phyloP scores from a whole-genome alignment of 257 asterid genomes.

The Fraxinus pennsylvanica region DNA sequence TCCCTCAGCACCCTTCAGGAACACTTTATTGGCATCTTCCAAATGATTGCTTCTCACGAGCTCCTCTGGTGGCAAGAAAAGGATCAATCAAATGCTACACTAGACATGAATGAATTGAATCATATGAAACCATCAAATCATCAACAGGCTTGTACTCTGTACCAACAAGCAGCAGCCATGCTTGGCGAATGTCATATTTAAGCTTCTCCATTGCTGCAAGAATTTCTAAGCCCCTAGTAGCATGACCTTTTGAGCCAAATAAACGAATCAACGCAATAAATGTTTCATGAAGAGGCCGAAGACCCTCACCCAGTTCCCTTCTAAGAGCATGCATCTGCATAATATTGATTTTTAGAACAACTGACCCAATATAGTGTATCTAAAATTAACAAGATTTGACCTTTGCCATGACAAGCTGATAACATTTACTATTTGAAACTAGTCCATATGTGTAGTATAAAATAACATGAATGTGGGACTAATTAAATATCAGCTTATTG shows the following conservation, averaged over 20 bases:
- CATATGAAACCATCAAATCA: conserved; percentile 23
- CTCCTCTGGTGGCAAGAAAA: conserved; percentile 70
- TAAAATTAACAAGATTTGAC: conserved; percentile 18
- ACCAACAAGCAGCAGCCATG: conserved; percentile 98
- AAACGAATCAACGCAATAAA: conserved; percentile 86
- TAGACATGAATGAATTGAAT: conserved; percentile 25
- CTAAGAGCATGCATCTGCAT: conserved; percentile 96
- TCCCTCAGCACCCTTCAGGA: conserved; percentile 89
- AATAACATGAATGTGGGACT: conserved; percentile 2
- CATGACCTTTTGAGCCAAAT: conserved; percentile 85
- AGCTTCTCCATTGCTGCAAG: conserved; percentile 98
- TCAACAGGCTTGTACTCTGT: conserved; percentile 34
- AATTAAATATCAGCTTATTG: background rate
- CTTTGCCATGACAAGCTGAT: conserved; percentile 13
- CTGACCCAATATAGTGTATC: conserved; percentile 2
- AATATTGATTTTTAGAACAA: conserved; percentile 32
- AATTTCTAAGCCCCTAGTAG: conserved; percentile 85
- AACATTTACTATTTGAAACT: background rate
- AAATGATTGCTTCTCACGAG: conserved; percentile 79
- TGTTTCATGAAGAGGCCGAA: conserved; percentile 93
- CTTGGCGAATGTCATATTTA: conserved; percentile 86
- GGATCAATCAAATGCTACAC: conserved; percentile 25
- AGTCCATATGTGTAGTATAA: background rate
- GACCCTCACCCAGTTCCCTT: conserved; percentile 93
- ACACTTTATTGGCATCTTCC: conserved; percentile 90